These are phyloP conservation scores for Nemania sp. DNA, from an alignment of 2,329 filamentous ascomycete genomes.

Conservation along the genomic window DNA sequence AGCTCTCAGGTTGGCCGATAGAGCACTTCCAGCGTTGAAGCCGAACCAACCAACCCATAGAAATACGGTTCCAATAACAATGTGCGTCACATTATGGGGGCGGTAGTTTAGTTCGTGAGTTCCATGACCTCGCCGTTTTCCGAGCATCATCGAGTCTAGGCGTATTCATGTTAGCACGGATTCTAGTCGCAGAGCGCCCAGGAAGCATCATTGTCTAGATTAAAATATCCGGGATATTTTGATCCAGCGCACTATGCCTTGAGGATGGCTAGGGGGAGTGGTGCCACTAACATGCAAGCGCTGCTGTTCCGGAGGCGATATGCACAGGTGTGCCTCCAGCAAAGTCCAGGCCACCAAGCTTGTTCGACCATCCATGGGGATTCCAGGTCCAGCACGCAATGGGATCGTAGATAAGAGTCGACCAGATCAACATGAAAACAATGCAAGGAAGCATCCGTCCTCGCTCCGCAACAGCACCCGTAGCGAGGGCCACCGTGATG, in stretches of 20 bases:
- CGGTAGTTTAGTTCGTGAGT: slow-evolving; percentile 92
- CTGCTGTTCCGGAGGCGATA: slow-evolving; percentile 84
- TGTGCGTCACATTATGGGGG: slow-evolving; percentile 92
- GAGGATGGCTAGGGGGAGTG: neutral
- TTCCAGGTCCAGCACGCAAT: slow-evolving; percentile 98
- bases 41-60: slow-evolving; percentile 97
- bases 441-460: slow-evolving; percentile 90
- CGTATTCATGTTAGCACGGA: slow-evolving; percentile 30
- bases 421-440: slow-evolving; percentile 94
- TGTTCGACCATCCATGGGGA: slow-evolving; percentile 80
- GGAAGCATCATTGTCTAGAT: neutral
- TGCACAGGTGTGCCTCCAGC: slow-evolving; percentile 92
- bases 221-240: neutral
- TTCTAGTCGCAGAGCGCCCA: neutral
- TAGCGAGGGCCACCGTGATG: slow-evolving; percentile 86
- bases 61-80: slow-evolving; percentile 92
- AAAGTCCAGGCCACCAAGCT: slow-evolving; percentile 86
- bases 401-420: slow-evolving; percentile 89
- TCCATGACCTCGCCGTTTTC: slow-evolving; percentile 85
- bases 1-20: slow-evolving; percentile 84
- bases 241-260: neutral
- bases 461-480: slow-evolving; percentile 86
- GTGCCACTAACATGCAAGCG: slow-evolving; percentile 72
- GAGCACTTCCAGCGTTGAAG: slow-evolving; percentile 89
- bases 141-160: slow-evolving; percentile 83